Percentiles rank a stretch among this genome's conserved stretches.
These are phyloP conservation scores for Malus sylvestris DNA, from an alignment of 306 rosid species.

Conservation along the genomic window DNA sequence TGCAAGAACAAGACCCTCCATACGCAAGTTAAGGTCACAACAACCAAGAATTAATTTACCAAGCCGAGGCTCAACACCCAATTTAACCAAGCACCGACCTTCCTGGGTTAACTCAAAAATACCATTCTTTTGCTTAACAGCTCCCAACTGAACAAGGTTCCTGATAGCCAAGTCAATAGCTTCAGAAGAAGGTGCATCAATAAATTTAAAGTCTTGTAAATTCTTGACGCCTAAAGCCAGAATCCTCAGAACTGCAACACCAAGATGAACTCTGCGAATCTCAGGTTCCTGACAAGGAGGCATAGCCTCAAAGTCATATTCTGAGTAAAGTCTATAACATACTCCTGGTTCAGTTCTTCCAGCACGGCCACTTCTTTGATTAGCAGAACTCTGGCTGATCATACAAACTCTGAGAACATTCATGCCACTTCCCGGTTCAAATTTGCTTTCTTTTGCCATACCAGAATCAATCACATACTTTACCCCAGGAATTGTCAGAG, in stretches of 20 bases:
- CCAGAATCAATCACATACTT: constrained; percentile 90
- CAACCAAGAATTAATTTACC: constrained; percentile 86
- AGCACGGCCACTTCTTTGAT: constrained; percentile 94
- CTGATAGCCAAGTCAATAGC: constrained; percentile 75
- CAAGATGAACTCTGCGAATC: constrained; percentile 94
- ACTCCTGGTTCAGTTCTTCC: constrained; percentile 91
- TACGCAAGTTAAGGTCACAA: constrained; percentile 35
- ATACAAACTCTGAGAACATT: constrained; percentile 79
- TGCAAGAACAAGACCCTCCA: constrained; percentile 84
- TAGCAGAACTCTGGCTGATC: constrained; percentile 89
- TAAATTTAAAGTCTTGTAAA: constrained; percentile 71
- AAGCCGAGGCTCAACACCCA: constrained; percentile 96
- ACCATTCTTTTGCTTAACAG: constrained; percentile 36
- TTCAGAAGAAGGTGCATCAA: constrained; percentile 80
- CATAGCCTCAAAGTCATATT: constrained; percentile 65
- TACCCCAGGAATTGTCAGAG: constrained; percentile 93
- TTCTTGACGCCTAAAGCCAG: constrained; percentile 78
- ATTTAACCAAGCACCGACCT: constrained; percentile 56
- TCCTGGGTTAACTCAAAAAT: constrained; percentile 54
- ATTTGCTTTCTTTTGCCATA: constrained; percentile 70
- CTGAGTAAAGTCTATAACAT: constrained; percentile 84
- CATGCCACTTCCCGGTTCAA: constrained; percentile 85
- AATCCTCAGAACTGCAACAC: constrained; percentile 83
- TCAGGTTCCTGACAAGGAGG: constrained; percentile 81
- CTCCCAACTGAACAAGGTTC: constrained; percentile 72